Conservation (phyloP, 495 filamentous ascomycete genomes). For the Aspergillus leporis region DNA sequence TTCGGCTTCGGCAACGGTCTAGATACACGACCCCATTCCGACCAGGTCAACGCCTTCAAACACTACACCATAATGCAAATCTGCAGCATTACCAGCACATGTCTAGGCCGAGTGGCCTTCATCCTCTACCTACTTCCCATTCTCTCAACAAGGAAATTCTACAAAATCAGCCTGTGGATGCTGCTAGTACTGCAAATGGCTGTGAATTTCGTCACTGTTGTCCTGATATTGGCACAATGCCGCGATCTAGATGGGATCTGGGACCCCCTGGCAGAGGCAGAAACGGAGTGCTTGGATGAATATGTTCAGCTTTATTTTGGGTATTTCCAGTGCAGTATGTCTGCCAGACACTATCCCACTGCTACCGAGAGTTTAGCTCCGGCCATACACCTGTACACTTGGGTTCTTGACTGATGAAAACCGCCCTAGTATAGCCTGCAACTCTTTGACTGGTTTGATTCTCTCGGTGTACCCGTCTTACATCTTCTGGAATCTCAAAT, state of each 20-base stretch:
- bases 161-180: slow-evolving; percentile 36
- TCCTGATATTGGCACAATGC: slow-evolving; percentile 43
- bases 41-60: background rate
- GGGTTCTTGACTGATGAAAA: too few species aligned
- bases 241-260: slow-evolving; percentile 37
- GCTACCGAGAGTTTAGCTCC: too few species aligned
- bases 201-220: slow-evolving; percentile 29
- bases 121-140: slow-evolving; percentile 40
- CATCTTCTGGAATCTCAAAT: slow-evolving; percentile 47
- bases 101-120: slow-evolving; percentile 36
- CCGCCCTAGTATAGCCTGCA: slow-evolving; percentile 48
- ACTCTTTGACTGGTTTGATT: slow-evolving; percentile 46
- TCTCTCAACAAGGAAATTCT: slow-evolving; percentile 29
- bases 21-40: too few species aligned
- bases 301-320: slow-evolving; percentile 41
- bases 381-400: too few species aligned
- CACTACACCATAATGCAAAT: slow-evolving; percentile 1
- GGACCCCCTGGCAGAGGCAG: slow-evolving; percentile 26
- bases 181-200: slow-evolving; percentile 28
- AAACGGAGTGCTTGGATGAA: slow-evolving; percentile 33
- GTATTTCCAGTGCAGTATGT: slow-evolving; percentile 42
- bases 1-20: too few species aligned
- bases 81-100: slow-evolving; percentile 17
- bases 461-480: slow-evolving; percentile 48
- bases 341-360: too few species aligned